Evolutionary conservation across 176 grass and related monocot species (phyloP).

Genomic region (Poa annua): DNA sequence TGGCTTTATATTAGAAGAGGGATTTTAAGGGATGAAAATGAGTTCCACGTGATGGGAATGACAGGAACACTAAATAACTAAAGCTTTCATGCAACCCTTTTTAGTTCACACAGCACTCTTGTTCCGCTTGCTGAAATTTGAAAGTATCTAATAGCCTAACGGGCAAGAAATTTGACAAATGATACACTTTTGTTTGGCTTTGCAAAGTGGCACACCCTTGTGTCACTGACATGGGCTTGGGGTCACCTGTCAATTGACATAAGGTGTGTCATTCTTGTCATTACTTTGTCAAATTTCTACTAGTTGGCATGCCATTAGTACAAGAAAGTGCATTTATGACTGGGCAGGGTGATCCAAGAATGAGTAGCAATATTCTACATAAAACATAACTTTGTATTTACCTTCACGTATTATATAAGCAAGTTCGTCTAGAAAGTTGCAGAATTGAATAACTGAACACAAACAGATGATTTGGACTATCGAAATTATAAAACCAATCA

Average conservation of each 20-base stretch:
- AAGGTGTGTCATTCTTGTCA: not conserved
- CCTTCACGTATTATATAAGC: not conserved
- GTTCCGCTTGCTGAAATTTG: not conserved
- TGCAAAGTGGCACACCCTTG: not conserved
- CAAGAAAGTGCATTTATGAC: too few relatives aligned
- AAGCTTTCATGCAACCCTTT: not conserved
- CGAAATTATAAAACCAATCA: not conserved
- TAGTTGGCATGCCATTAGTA: not conserved
- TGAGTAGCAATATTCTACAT: not conserved
- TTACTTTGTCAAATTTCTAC: not conserved
- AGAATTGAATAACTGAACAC: not conserved
- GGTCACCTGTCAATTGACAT: not conserved
- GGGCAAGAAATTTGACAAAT: not conserved
- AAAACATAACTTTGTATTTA: not conserved
- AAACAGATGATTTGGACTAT: slow-evolving; percentile 10
- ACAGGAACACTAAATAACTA: not conserved
- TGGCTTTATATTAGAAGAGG: not conserved
- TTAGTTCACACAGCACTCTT: not conserved
- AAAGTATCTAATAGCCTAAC: not conserved
- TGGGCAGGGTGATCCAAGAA: not conserved
- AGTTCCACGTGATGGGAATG: not conserved
- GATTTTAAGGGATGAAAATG: slow-evolving; percentile 20
- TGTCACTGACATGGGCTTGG: not conserved
- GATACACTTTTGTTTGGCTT: not conserved
- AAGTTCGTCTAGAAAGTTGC: slow-evolving; percentile 11